Base-by-base conservation (phyloP, 2,329 filamentous ascomycete species). In the Claviceps arundinis region DNA sequence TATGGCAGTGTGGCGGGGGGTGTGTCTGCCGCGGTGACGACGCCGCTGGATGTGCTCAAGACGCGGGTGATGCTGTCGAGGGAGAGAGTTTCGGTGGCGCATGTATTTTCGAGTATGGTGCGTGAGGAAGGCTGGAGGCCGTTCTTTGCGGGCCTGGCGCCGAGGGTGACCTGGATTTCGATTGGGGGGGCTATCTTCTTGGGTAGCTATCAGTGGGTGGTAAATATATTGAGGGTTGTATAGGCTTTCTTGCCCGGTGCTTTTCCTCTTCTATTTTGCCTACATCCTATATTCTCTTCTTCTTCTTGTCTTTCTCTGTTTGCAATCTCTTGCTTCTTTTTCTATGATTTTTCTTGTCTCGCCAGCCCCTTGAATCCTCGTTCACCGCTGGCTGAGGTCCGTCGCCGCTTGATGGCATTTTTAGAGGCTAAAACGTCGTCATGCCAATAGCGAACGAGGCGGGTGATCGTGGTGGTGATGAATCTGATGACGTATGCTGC, bases 11-110 rank as follows among this genome's bases (percentile, higher is more conserved):
- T 89, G 38, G 82, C 89, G 0, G 93, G 93, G 1, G 89, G 84
- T 1, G 75, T 96, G 41, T 89, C 93, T 0, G 93, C 93, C 0
- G 91, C 80, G 0, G 65, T 91, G 54, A 98, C 93, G 24, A 98
- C 93, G 50, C 93, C 93, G 41, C 71, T 98, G 56, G 93, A 98
- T 69, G 93, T 98, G 56, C 74, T 98, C 59, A 98, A 98, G 80
- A 98, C 93, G 57, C 76, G 93, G 57, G 84, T 97, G 69, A 98
- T 98, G 93, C 73, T 98, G 59, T 85, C 87, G 14, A 77, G 81
- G 61, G 80, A 84, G 72, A 80, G 73, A 59, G 79, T 78, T 65
- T 77, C 74, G 13, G 76, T 81, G 56, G 65, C 70, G 37, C 65
- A 68, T 4, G 74, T 95, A 55, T 72, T 91, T 56, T 72, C 71